Evolutionary conservation across 2,329 filamentous ascomycete genomes (phyloP).

Genomic region (Erysiphe pisi): DNA sequence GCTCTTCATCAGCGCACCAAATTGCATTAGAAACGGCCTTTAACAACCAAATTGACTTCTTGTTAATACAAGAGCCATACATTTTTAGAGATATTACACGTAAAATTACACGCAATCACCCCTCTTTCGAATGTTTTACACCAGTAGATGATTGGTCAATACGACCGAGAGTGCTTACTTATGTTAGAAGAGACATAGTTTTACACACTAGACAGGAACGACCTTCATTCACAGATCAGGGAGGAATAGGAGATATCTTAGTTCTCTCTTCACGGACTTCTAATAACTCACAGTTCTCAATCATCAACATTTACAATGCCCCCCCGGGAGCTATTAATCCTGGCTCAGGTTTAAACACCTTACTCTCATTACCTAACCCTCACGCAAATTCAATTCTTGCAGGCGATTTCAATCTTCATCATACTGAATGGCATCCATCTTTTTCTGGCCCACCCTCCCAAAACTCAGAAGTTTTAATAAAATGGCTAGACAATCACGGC

Average conservation of each 20-base stretch:
- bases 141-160: not conserved
- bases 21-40: too few species aligned
- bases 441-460: not conserved
- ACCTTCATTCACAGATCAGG: not conserved
- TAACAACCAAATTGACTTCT: not conserved
- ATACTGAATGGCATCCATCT: not conserved
- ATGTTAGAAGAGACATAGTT: not conserved
- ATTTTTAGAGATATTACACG: too few species aligned
- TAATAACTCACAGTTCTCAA: not conserved
- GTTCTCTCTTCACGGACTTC: not conserved
- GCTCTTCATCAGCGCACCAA: too few species aligned
- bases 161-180: not conserved
- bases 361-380: not conserved
- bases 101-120: too few species aligned
- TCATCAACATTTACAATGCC: constrained; percentile 12
- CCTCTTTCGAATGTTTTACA: too few species aligned
- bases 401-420: not conserved
- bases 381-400: not conserved
- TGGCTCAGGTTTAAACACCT: not conserved
- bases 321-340: not conserved
- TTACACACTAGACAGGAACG: not conserved
- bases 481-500: not conserved
- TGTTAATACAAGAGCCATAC: too few species aligned
- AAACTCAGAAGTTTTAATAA: not conserved
- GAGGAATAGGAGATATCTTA: not conserved